Evolutionary conservation across 768 basidiomycete genomes (phyloP), one percentile per base, ranked within the genome.

Genomic region (Trametes meyenii): DNA sequence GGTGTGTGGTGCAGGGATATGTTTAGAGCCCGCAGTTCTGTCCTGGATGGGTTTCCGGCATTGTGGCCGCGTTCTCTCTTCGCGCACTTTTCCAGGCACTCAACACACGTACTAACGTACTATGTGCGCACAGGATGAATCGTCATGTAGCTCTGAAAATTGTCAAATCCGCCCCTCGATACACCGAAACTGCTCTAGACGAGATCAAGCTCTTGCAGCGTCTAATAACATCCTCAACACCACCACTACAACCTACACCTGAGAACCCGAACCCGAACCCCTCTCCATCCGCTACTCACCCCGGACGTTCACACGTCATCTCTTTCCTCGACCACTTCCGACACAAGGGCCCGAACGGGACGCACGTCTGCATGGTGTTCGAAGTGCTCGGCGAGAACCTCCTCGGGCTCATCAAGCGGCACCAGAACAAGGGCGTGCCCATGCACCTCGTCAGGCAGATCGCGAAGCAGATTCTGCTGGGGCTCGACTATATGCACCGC

Each of bases 351-450:
- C 95, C 95, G 11, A 97, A 99, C 73, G 97, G 97, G 39, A 89
- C 85, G 16, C 97, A 99, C 76, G 92, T 99, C 67, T 98, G 97
- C 82, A 98, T 99, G 97, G 95, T 97, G 14, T 98, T 98, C 70
- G 97, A 99, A 75, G 97, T 98, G 24, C 84, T 99, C 10, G 97
- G 96, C 62, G 96, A 99, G 77, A 98, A 96, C 73, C 80, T 99
- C 2, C 85, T 98, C 2, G 95, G 90, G 5, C 84, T 99, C 69
- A 97, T 98, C 83, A 98, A 97, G 76, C 86, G 96, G 12, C 94
- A 98, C 78, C 96, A 98, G 80, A 95, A 94, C 78, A 95, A 96
- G 69, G 96, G 96, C 65, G 96, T 98, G 1, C 96, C 96, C 14
- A 92, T 94, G 81, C 87, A 81, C 51, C 78, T 98, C 66, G 94